Conservation (phyloP, 2,329 filamentous ascomycete species). For the Pseudovirgaria hyperparasitica region DNA sequence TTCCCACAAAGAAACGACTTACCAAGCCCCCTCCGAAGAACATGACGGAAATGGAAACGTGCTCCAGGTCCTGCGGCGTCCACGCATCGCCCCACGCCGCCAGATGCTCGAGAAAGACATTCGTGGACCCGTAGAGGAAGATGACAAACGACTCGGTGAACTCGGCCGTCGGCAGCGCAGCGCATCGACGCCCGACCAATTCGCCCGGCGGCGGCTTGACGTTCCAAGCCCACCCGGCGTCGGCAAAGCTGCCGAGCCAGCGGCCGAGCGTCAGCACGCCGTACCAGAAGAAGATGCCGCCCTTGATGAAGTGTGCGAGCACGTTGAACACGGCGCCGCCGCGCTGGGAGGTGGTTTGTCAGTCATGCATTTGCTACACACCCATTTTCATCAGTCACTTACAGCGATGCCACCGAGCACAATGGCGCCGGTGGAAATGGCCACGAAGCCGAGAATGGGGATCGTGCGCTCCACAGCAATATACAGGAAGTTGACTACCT, state of each 20-base stretch:
- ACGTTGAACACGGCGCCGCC: conserved; percentile 63
- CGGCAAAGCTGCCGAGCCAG: conserved; percentile 81
- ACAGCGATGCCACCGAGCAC: conserved; percentile 78
- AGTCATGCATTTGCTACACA: conserved; percentile 4
- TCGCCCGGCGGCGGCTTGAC: conserved; percentile 51
- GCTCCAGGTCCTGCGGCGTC: conserved; percentile 73
- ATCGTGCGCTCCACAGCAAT: conserved; percentile 63
- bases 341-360: conserved; percentile 36
- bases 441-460: conserved; percentile 63
- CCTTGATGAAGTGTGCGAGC: conserved; percentile 87
- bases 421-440: conserved; percentile 55
- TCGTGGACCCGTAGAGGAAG: conserved; percentile 76
- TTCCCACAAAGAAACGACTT: conserved; percentile 23
- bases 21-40: conserved; percentile 88
- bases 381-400: conserved; percentile 27
- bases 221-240: conserved; percentile 95
- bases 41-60: conserved; percentile 81
- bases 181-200: conserved; percentile 49
- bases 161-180: conserved; percentile 59
- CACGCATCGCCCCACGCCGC: conserved; percentile 58
- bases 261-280: conserved; percentile 76
- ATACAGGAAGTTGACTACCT: conserved; percentile 47
- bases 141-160: conserved; percentile 85
- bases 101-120: conserved; percentile 87
- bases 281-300: conserved; percentile 89